phyloP scores from a whole-genome alignment of 2,329 filamentous ascomycete species.

The Cadophora gregata region DNA sequence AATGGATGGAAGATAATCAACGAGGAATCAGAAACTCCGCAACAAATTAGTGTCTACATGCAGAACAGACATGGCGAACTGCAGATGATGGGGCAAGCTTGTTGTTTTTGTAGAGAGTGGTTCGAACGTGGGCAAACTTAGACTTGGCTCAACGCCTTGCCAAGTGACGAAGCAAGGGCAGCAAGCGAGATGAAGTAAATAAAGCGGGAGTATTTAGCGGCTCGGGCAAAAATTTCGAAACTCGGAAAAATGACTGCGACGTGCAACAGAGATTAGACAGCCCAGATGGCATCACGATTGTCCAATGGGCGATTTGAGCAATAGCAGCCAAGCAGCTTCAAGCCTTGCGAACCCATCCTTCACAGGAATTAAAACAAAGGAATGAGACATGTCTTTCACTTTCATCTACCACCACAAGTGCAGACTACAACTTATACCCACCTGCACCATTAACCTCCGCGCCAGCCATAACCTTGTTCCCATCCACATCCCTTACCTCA shows the following conservation, averaged over 20 bases:
- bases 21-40: not conserved
- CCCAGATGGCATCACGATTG: not conserved
- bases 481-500: constrained; percentile 81
- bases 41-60: no score
- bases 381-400: not conserved
- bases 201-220: not conserved
- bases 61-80: not conserved
- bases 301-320: not conserved
- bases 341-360: not conserved
- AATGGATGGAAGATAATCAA: not conserved
- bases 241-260: constrained; percentile 15
- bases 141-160: not conserved
- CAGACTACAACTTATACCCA: constrained; percentile 64
- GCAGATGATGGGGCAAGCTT: not conserved
- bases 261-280: constrained; percentile 4
- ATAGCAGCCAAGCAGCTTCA: not conserved
- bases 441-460: constrained; percentile 58
- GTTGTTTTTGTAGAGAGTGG: not conserved
- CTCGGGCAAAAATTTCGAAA: constrained; percentile 9
- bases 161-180: not conserved
- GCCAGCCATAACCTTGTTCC: constrained; percentile 69
- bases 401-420: not conserved
- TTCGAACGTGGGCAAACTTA: not conserved
- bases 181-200: constrained; percentile 15
- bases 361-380: not conserved